Conservation (phyloP, 1,139 yeast genomes). For the Zygosaccharomyces pseudobailii region DNA sequence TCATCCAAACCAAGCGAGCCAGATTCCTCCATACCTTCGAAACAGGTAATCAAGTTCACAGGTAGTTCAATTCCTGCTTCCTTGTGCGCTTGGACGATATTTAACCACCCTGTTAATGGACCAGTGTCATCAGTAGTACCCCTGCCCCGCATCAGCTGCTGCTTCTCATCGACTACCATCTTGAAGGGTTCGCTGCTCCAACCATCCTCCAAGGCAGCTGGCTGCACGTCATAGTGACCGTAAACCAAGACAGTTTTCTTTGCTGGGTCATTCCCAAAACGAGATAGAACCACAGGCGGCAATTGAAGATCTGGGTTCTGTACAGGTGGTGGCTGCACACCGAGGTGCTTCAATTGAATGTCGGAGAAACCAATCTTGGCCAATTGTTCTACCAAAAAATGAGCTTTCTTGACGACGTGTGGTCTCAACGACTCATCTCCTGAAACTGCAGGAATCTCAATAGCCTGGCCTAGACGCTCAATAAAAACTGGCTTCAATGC, state of each 20-base stretch:
- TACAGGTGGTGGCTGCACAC: constrained; percentile 86
- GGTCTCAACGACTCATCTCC: constrained; percentile 86
- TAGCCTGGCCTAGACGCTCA: constrained; percentile 68
- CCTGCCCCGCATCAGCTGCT: constrained; percentile 70
- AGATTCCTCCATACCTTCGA: constrained; percentile 99
- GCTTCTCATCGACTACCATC: constrained; percentile 49
- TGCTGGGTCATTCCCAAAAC: constrained; percentile 80
- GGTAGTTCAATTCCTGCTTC: constrained; percentile 85
- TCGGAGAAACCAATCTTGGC: constrained; percentile 70
- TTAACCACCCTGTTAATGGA: constrained; percentile 96
- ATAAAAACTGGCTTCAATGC: constrained; percentile 67
- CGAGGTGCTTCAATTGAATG: constrained; percentile 75
- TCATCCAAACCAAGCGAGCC: constrained; percentile 91
- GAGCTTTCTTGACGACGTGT: constrained; percentile 78
- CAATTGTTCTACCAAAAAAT: constrained; percentile 69
- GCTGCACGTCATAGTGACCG: constrained; percentile 98
- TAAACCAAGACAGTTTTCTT: constrained; percentile 80
- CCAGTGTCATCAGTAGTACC: constrained; percentile 98
- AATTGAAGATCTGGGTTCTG: constrained; percentile 57
- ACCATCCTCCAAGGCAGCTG: constrained; percentile 88
- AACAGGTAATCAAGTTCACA: constrained; percentile 85
- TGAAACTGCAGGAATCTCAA: constrained; percentile 92
- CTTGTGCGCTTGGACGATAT: constrained; percentile 83
- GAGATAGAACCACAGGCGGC: constrained; percentile 90
- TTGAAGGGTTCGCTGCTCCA: constrained; percentile 92